Conservation (phyloP, 2,329 filamentous ascomycete genomes). For the Immersiporthe knoxdaviesiana region DNA sequence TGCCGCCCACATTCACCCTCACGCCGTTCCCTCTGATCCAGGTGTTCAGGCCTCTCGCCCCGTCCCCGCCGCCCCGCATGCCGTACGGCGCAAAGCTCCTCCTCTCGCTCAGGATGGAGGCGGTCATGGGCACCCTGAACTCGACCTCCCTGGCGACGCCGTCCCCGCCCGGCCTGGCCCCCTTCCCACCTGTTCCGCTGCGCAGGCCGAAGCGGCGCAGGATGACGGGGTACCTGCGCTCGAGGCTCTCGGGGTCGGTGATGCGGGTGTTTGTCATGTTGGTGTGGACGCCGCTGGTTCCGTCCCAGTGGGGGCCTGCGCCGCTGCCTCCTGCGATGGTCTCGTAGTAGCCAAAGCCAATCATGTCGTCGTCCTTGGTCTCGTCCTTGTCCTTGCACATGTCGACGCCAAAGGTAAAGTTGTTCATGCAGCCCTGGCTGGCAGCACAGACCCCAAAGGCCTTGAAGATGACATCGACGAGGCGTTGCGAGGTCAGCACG, state of each 20-base stretch:
- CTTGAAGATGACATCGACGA: conserved; percentile 38
- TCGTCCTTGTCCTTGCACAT: conserved; percentile 31
- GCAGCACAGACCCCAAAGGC: conserved; percentile 36
- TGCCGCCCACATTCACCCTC: conserved; percentile 38
- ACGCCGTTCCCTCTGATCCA: conserved; percentile 35
- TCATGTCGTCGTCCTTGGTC: conserved; percentile 2
- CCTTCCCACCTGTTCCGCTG: conserved; percentile 35
- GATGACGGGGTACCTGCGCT: conserved; percentile 40
- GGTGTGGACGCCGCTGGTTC: conserved; percentile 30
- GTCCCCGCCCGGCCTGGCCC: conserved; percentile 37
- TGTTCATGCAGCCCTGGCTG: conserved; percentile 38
- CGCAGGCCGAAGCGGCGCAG: conserved; percentile 37
- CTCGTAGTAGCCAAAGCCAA: conserved; percentile 36
- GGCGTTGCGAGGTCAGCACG: conserved; percentile 35
- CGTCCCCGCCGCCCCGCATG: conserved; percentile 38
- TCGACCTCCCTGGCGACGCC: conserved; percentile 40
- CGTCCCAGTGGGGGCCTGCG: conserved; percentile 36
- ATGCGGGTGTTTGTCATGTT: conserved; percentile 38
- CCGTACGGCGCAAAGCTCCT: conserved; percentile 40
- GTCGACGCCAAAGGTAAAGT: conserved; percentile 36
- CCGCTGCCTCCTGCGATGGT: conserved; percentile 39
- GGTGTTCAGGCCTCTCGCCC: conserved; percentile 21
- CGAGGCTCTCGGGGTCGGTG: conserved; percentile 38
- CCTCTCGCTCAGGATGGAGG: conserved; percentile 41
- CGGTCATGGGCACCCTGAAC: conserved; percentile 38